A percentile compares a stretch with the other conserved stretches of the same genome.
phyloP scores from a whole-genome alignment of 768 basidiomycete genomes.

The Mrakia blollopis region DNA sequence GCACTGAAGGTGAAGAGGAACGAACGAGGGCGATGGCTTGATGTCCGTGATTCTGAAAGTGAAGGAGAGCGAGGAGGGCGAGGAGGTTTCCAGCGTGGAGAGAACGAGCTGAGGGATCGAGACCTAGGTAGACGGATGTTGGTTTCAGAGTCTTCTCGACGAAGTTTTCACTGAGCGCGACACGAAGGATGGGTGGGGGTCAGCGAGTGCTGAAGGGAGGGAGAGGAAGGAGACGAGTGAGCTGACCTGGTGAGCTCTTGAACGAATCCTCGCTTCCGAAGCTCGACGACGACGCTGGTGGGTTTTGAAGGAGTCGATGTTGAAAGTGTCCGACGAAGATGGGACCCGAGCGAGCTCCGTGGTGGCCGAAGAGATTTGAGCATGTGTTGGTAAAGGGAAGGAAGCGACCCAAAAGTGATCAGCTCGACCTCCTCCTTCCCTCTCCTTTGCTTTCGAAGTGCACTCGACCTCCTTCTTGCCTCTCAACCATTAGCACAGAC shows the following conservation, averaged over 20 bases:
- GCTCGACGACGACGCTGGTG: not conserved
- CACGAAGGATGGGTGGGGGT: not conserved
- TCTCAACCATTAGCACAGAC: not conserved
- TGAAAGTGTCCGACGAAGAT: not conserved
- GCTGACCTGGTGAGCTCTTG: constrained; percentile 13
- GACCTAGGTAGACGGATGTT: constrained; percentile 68
- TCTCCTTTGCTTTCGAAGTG: too few relatives aligned
- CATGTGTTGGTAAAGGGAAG: not conserved
- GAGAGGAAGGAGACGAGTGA: not conserved
- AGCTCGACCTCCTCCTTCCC: not conserved
- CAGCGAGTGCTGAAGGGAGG: not conserved
- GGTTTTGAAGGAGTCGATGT: not conserved
- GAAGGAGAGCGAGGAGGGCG: constrained; percentile 77
- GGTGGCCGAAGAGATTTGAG: not conserved
- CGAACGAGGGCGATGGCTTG: constrained; percentile 74
- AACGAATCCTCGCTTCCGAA: constrained; percentile 5
- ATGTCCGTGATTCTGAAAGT: constrained; percentile 84
- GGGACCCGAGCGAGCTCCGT: not conserved
- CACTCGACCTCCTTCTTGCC: not conserved
- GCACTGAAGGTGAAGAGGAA: constrained; percentile 12
- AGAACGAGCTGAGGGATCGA: constrained; percentile 86
- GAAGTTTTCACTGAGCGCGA: constrained; percentile 11
- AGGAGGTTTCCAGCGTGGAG: constrained; percentile 92
- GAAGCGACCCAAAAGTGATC: not conserved
- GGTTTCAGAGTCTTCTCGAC: constrained; percentile 31